These are phyloP conservation scores for Zizania latifolia DNA, from an alignment of 176 grass and related monocot genomes.

Conservation along the genomic window DNA sequence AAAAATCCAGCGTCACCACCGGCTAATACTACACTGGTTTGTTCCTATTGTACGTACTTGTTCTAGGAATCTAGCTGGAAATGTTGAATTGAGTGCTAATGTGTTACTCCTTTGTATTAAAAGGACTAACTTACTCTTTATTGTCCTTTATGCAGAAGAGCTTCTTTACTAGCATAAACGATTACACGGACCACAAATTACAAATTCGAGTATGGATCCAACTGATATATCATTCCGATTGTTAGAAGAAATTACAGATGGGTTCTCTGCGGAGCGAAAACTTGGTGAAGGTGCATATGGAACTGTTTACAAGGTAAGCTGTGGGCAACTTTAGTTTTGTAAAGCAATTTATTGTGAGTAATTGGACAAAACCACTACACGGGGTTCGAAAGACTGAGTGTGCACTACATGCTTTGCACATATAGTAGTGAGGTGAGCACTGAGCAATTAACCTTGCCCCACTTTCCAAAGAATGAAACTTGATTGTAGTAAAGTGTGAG, in stretches of 20 bases:
- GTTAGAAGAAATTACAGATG: neutral
- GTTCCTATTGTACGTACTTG: no score
- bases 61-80: no score
- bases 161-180: neutral
- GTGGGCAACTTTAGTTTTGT: neutral
- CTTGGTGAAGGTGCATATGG: conserved; percentile 31
- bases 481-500: neutral
- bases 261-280: neutral
- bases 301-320: conserved; percentile 31
- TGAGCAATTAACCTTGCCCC: neutral
- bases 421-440: neutral
- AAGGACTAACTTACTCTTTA: neutral
- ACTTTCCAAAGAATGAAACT: neutral
- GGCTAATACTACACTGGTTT: no score
- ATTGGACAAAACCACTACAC: neutral
- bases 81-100: no score
- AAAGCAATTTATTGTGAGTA: neutral
- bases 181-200: neutral
- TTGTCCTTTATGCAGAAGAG: neutral
- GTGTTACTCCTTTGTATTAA: no score
- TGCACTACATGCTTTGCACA: neutral
- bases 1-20: no score
- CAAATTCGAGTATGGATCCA: neutral
- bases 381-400: neutral
- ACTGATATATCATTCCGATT: conserved; percentile 7